Base-by-base conservation (phyloP, 768 basidiomycete genomes). In the Artomyces pyxidatus region DNA sequence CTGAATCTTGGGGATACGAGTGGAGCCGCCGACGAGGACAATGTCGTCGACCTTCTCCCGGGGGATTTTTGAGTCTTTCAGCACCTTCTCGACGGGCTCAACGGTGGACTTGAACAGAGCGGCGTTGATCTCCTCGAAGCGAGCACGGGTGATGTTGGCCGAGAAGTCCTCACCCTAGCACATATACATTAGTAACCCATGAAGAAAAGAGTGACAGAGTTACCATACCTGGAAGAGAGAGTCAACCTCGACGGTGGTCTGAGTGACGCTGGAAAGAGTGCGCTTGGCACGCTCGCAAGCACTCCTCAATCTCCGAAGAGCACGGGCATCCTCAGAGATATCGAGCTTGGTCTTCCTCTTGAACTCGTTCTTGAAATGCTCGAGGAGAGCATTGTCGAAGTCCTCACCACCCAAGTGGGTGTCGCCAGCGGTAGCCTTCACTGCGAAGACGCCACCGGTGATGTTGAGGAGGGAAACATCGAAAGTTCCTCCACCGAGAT, bases 281-380 rank as follows among this genome's bases (percentile, higher is more conserved):
- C 96, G 80, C 85, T 99, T 99, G 54, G 96, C 96, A 76, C 96
- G 93, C 71, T 99, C 96, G 73, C 96, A 99, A 57, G 96, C 96
- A 62, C 88, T 91, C 58, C 93, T 81, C 63, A 99, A 78, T 68
- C 96, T 91, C 57, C 96, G 81, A 59, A 97, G 81, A 54, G 96
- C 96, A 75, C 96, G 92, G 53, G 96, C 77, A 73, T 99, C 95
- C 42, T 89, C 90, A 35, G 91, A 91, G 69, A 99, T 93, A 68
- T 99, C 96, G 64, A 84, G 82, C 75, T 97, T 95, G 63, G 85
- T 82, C 79, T 98, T 98, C 61, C 80, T 78, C 81, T 95, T 90
- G 84, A 99, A 99, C 75, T 99, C 96, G 68, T 86, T 88, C 81
- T 95, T 95, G 88, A 99, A 98, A 80, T 94, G 89, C 46, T 99